Base-by-base conservation (phyloP, 352 stramenopile genomes). In the Phytophthora boehmeriae region DNA sequence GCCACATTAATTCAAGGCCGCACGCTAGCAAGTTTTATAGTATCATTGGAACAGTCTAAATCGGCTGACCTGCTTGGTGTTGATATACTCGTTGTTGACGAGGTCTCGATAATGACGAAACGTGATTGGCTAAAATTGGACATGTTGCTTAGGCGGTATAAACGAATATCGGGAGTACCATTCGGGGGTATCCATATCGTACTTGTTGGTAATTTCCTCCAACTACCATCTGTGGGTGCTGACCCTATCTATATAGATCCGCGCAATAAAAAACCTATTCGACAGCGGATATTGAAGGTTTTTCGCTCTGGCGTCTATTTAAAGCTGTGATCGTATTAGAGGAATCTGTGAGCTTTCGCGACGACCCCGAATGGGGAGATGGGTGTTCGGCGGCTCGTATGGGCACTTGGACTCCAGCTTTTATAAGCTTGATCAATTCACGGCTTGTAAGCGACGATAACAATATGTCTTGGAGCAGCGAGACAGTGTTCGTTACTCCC, bases 31-130 rank as follows among this genome's bases (percentile, higher is more conserved):
- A 58, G 51, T 30, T 49, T 48, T 28, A 58, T 58, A 8, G n/a
- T 58, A 25, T 34, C 49, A 4, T 39, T 56, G 14, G 49, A 47
- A 32, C 22, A n/a, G 16, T 13, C 51, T 14, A 58, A 49, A n/a
- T 1, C 39, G 10, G 10, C 1, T 8, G 27, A 58, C 25, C 50
- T 51, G 34, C 2, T 53, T 34, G 28, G 30, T 5, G 41, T 54
- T 38, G 53, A 53, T 17, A 53, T 61, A 10, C 8, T 61, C 13
- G 32, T 61, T 19, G 53, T 61, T 2, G 53, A 61, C 6, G 53
- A 54, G 46, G 20, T 61, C 2, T 61, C 42, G 3, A 61, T 46
- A 43, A 1, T 61, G 30, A 61, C 42, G 22, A 53, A 53, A 53
- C 2, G 22, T 2, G 17, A 53, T 8, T 48, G 42, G 53, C 16